Evolutionary conservation across 257 asterid genomes (phyloP).

Genomic region (Ballota nigra): DNA sequence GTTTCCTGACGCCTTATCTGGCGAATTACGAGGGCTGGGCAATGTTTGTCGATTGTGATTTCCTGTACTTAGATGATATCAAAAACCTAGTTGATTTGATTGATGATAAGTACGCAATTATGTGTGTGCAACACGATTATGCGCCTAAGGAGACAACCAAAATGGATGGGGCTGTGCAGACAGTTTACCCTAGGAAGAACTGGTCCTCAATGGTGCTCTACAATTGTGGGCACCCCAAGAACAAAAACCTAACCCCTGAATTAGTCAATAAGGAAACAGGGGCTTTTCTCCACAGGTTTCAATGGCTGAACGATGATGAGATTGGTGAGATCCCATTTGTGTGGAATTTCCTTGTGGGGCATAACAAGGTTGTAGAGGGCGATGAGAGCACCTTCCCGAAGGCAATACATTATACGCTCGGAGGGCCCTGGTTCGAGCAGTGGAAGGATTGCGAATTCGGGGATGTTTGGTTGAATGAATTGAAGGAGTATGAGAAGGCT

Average conservation of each 20-base stretch:
- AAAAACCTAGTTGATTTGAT: conserved; percentile 54
- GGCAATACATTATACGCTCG: conserved; percentile 81
- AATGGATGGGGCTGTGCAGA: conserved; percentile 90
- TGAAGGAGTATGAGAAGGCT: conserved; percentile 54
- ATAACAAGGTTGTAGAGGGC: conserved; percentile 62
- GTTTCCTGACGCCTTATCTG: conserved; percentile 68
- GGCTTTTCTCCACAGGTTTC: conserved; percentile 82
- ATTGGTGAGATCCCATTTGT: conserved; percentile 83
- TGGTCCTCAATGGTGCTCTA: conserved; percentile 96
- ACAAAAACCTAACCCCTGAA: conserved; percentile 57
- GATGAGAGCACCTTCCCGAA: conserved; percentile 56
- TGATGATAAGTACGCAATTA: conserved; percentile 68
- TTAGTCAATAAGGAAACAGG: conserved; percentile 77
- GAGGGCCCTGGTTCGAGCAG: conserved; percentile 95
- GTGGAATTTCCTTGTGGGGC: conserved; percentile 88
- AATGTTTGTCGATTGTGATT: conserved; percentile 90
- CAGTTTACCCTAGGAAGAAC: conserved; percentile 82
- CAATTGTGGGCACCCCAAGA: conserved; percentile 76
- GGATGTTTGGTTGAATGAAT: conserved; percentile 74
- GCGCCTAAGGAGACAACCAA: conserved; percentile 83
- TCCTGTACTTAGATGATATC: conserved; percentile 65
- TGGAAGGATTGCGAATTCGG: conserved; percentile 93
- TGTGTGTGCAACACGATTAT: conserved; percentile 90
- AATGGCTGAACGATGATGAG: conserved; percentile 71
- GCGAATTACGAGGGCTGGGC: conserved; percentile 80